Evolutionary conservation across 2,329 filamentous ascomycete genomes (phyloP).

Genomic region (Xylogone sp.): DNA sequence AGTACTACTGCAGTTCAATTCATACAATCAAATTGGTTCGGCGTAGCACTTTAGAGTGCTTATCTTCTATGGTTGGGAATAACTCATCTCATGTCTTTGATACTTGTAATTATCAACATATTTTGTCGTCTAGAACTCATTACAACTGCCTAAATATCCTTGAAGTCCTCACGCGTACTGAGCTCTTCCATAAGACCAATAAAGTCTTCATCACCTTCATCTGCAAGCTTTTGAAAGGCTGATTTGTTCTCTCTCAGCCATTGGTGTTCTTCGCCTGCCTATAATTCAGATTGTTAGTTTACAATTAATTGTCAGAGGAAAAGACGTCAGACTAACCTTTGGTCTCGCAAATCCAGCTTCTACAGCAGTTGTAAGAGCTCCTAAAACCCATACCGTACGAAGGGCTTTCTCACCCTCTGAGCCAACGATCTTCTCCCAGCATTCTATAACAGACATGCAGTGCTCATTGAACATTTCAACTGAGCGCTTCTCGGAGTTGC

Average conservation of each 20-base stretch:
- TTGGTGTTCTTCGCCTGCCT: not conserved
- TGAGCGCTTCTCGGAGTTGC: not conserved
- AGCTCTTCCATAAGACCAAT: not conserved
- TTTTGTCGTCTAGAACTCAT: no score
- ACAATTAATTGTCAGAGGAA: not conserved
- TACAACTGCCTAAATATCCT: no score
- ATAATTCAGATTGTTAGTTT: no score
- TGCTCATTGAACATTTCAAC: not conserved
- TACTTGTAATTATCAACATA: no score
- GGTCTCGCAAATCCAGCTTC: not conserved
- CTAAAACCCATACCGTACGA: not conserved
- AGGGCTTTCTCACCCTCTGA: not conserved
- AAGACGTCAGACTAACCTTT: not conserved
- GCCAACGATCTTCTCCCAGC: not conserved
- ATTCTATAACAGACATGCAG: not conserved
- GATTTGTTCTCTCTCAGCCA: not conserved
- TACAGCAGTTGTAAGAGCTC: not conserved
- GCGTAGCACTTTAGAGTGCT: no score
- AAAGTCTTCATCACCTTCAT: not conserved
- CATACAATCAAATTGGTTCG: no score
- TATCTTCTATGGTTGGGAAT: no score
- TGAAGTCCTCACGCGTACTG: no score
- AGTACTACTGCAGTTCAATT: no score
- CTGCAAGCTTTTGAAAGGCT: not conserved
- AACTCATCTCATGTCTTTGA: no score